Conservation (phyloP, 805 yeast genomes). For the Candida alai region DNA sequence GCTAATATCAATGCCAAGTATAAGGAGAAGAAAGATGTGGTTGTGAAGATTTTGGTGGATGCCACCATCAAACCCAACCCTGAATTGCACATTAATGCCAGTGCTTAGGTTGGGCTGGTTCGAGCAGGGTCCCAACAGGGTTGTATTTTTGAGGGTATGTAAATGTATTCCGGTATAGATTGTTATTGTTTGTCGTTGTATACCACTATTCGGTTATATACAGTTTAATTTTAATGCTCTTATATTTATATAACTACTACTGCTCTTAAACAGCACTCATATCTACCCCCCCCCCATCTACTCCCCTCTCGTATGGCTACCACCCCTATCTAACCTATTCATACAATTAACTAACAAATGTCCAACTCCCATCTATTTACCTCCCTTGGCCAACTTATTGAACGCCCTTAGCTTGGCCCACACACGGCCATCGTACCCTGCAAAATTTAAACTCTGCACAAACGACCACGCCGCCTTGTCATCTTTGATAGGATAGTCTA, state of each 20-base stretch:
- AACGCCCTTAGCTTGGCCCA: slow-evolving; percentile 56
- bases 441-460: slow-evolving; percentile 74
- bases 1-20: slow-evolving; percentile 64
- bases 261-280: no score
- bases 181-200: neutral
- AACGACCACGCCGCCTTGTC: slow-evolving; percentile 85
- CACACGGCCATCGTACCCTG: slow-evolving; percentile 72
- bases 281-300: no score
- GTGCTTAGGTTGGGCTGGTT: no score
- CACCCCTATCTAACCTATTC: no score
- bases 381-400: slow-evolving; percentile 30
- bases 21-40: slow-evolving; percentile 57
- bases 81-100: slow-evolving; percentile 79
- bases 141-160: no score
- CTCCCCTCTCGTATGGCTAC: no score
- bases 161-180: neutral
- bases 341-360: neutral
- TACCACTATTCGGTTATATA: neutral
- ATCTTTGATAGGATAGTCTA: slow-evolving; percentile 87
- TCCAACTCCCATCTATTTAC: slow-evolving; percentile 2
- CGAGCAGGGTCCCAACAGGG: no score
- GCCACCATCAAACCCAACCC: slow-evolving; percentile 80
- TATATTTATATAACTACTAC: slow-evolving; percentile 2
- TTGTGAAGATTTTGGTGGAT: slow-evolving; percentile 71
- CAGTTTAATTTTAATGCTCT: slow-evolving; percentile 1